Percentiles rank a stretch among this genome's conserved stretches.
phyloP scores from a whole-genome alignment of 106 monocot genomes.

The Dendrobium nobile region DNA sequence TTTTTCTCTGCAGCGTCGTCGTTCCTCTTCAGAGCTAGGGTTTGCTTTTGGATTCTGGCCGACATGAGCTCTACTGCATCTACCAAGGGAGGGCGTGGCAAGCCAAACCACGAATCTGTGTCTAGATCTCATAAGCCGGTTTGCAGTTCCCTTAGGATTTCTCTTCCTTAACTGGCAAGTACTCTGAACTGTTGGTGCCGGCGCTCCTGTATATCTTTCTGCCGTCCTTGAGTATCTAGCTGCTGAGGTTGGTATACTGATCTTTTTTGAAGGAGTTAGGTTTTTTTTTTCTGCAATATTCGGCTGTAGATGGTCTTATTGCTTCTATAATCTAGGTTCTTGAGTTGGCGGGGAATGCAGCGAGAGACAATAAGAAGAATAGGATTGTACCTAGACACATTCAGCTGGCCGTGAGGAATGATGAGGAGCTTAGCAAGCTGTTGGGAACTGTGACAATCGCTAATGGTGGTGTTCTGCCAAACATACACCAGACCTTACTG shows the following conservation, averaged over 20 bases:
- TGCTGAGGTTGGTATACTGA: slow-evolving; percentile 16
- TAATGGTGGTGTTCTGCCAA: slow-evolving; percentile 50
- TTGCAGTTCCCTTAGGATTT: slow-evolving; percentile 54
- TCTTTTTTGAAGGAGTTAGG: neutral
- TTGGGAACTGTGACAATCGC: slow-evolving; percentile 46
- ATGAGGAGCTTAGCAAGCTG: slow-evolving; percentile 56
- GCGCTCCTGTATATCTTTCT: slow-evolving; percentile 36
- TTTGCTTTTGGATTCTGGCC: neutral
- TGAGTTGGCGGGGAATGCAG: slow-evolving; percentile 58
- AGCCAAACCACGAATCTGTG: slow-evolving; percentile 31
- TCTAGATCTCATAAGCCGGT: slow-evolving; percentile 46
- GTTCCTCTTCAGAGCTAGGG: neutral
- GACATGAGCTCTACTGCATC: slow-evolving; percentile 21
- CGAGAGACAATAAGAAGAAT: slow-evolving; percentile 67
- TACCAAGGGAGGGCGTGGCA: slow-evolving; percentile 39
- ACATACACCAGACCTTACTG: slow-evolving; percentile 38
- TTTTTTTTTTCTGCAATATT: neutral
- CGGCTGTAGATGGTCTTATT: neutral
- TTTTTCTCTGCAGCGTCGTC: neutral
- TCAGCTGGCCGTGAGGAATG: slow-evolving; percentile 54
- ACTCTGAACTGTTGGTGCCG: slow-evolving; percentile 48
- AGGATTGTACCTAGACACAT: slow-evolving; percentile 56
- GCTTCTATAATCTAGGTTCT: slow-evolving; percentile 11
- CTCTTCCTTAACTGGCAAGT: slow-evolving; percentile 62
- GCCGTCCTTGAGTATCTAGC: slow-evolving; percentile 42